phyloP scores from a whole-genome alignment of 2,329 filamentous ascomycete species.

The Ceratocystis ficicola region DNA sequence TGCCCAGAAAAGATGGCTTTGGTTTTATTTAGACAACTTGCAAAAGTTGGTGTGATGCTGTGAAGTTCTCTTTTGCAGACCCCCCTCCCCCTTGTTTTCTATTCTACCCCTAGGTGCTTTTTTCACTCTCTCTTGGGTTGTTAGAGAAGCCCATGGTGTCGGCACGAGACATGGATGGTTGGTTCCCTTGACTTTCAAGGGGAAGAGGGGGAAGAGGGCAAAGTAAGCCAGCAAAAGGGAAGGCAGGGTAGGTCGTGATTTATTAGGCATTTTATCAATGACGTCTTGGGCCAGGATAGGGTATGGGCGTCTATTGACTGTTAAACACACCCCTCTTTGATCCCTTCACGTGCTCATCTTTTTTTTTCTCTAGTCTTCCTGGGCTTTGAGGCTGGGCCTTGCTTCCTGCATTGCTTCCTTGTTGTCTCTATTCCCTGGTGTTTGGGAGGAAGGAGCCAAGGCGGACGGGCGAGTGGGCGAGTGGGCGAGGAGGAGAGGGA shows the following conservation, averaged over 20 bases:
- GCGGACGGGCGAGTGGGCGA: neutral
- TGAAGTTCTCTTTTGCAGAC: neutral
- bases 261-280: conserved; percentile 7
- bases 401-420: conserved; percentile 6
- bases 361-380: conserved; percentile 8
- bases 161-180: conserved; percentile 1
- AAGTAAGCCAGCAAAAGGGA: neutral
- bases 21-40: neutral
- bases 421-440: conserved; percentile 9
- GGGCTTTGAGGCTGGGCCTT: neutral
- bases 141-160: neutral
- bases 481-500: neutral
- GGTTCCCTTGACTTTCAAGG: neutral
- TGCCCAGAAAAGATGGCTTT: neutral
- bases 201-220: neutral
- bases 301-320: no score
- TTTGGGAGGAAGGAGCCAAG: conserved; percentile 1
- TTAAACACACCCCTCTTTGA: neutral
- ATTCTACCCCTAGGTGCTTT: neutral
- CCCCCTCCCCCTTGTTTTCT: neutral
- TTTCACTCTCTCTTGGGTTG: neutral
- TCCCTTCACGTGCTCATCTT: neutral
- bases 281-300: neutral
- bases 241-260: neutral
- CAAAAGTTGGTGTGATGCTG: neutral